Evolutionary conservation across 257 asterid genomes (phyloP), one percentile per base, ranked within the genome.

Genomic region (Solanum paucissectum): DNA sequence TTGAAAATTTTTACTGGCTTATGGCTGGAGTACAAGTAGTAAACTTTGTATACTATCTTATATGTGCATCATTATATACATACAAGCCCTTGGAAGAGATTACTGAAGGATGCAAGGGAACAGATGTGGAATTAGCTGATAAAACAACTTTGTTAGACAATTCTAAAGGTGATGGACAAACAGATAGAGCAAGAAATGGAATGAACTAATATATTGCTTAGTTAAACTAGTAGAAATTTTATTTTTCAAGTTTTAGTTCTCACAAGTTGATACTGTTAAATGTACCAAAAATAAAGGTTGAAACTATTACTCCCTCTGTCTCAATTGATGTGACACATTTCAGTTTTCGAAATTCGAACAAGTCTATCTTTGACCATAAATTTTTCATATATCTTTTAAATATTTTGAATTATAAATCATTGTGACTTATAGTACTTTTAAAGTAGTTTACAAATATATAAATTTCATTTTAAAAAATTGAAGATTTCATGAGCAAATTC

Each of bases 1-100:
- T 96, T 93, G 98, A 95, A 86, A 84, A 93, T 3, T 93, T 92
- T 46, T 94, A 94, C 34, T 95, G 98, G 98, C 89, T 94, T 9
- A 93, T 93, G 83, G 88, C 93, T 12, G 97, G 91, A 13, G 29
- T 96, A 4, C 98, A 95, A 58, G 93, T 90, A 12, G 29, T 94
- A 36, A 96, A 95, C 77, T 86, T 94, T 36, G 62, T 92, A 7
- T 95, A 96, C 73, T 96, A 92, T 89, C 90, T 92, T 3, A 83
- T 87, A 5, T 92, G 96, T 90, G 98, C 98, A 5, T 87, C 90
- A 92, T 90, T 89, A 66, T 96, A 94, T 60, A 89, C 58, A 86
- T 91, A 87, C 55, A 96, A 96, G 86, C 93, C 95, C 1, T n/a
- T 96, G n/a, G 89, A 92, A 76, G 94, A 90, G 88, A 32, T 83